Conservation (phyloP, 1,284 basidiomycete genomes). For the Ceratobasidium sp. region DNA sequence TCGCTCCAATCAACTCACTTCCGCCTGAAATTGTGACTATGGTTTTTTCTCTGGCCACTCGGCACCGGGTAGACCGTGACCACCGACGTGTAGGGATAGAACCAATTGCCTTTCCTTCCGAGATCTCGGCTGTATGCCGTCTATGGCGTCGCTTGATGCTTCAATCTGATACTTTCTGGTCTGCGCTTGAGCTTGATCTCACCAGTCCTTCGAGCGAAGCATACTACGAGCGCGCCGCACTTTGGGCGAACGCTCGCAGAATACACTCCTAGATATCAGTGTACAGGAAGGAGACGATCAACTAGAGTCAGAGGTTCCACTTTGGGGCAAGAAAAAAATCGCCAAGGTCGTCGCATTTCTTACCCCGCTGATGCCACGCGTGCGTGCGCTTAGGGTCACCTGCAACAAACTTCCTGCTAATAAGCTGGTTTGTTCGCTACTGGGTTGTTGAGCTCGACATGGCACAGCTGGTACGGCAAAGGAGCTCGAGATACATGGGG, state of each 20-base stretch:
- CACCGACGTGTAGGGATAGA: not conserved
- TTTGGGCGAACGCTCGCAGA: not conserved
- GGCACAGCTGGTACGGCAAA: not conserved
- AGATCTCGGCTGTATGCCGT: not conserved
- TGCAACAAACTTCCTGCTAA: not conserved
- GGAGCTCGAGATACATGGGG: not conserved
- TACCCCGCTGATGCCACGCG: not conserved
- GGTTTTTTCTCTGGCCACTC: not conserved
- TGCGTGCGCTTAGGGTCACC: not conserved
- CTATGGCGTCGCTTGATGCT: slow-evolving; percentile 1
- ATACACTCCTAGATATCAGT: not conserved
- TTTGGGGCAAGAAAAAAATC: not conserved
- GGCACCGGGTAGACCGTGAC: not conserved
- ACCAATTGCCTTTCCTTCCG: too few species aligned
- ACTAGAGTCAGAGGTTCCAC: not conserved
- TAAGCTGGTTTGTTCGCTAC: not conserved
- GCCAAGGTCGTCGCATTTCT: not conserved
- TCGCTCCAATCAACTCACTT: not conserved
- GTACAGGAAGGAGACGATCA: not conserved
- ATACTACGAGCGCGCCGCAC: not conserved
- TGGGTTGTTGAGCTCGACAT: not conserved
- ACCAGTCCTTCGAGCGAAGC: not conserved
- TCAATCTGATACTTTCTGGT: not conserved
- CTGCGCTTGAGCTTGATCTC: not conserved
- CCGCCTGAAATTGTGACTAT: not conserved